These are phyloP conservation scores for Coemansia sp. DNA, from an alignment of 192 early-diverging fungal species.

Conservation along the genomic window DNA sequence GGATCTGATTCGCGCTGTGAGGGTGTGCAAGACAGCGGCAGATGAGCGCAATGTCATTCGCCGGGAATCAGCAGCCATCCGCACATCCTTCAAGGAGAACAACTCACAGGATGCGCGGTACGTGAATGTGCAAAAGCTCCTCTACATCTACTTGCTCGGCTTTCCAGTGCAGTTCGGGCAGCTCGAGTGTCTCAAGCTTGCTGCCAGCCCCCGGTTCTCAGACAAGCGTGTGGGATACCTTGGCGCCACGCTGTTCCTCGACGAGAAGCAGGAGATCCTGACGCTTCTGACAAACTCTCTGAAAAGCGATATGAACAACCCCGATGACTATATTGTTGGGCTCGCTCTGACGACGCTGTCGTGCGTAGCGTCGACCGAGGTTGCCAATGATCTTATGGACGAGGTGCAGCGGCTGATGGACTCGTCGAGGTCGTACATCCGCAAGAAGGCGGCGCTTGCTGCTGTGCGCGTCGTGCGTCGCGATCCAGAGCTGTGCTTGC, in stretches of 20 bases:
- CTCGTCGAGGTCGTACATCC: conserved; percentile 88
- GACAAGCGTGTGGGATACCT: conserved; percentile 99
- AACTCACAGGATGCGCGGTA: conserved; percentile 82
- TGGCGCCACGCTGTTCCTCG: conserved; percentile 94
- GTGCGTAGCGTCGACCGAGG: conserved; percentile 95
- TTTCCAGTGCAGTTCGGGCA: conserved; percentile 99
- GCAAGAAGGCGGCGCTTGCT: conserved; percentile 97
- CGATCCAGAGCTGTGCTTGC: conserved; percentile 88
- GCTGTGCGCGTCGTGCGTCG: conserved; percentile 89
- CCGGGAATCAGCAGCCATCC: conserved; percentile 91
- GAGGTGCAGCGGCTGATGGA: conserved; percentile 93
- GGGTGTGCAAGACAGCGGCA: conserved; percentile 96
- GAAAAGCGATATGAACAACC: conserved; percentile 93
- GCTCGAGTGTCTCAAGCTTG: conserved; percentile 98
- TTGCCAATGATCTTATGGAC: conserved; percentile 88
- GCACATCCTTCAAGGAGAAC: conserved; percentile 97
- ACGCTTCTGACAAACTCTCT: conserved; percentile 98
- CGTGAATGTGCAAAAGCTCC: conserved; percentile 93
- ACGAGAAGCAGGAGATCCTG: conserved; percentile 96
- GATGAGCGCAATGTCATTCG: conserved; percentile 98
- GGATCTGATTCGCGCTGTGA: conserved; percentile 97
- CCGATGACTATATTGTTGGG: conserved; percentile 96
- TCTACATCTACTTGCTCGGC: conserved; percentile 98
- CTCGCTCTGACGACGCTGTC: conserved; percentile 94
- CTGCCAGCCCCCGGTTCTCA: conserved; percentile 87